A percentile compares a stretch with the other conserved stretches of the same genome.
Evolutionary conservation across 2,329 filamentous ascomycete genomes (phyloP).

Genomic region (Parastagonospora avenae): DNA sequence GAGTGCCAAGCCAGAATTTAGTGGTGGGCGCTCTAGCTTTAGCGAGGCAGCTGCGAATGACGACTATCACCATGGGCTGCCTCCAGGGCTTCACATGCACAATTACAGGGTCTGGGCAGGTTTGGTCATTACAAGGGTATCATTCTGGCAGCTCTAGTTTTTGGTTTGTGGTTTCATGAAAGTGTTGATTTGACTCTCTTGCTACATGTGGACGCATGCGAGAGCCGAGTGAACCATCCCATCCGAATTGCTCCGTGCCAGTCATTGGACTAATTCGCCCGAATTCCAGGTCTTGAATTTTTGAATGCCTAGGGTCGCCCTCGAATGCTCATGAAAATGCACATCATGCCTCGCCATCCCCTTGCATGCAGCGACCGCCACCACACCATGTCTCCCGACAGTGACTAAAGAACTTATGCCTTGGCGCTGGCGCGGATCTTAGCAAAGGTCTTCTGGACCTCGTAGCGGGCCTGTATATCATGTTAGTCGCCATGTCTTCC

Average conservation of each 20-base stretch:
- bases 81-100: constrained; percentile 2
- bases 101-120: background rate
- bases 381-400: constrained; percentile 35
- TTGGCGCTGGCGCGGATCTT: constrained; percentile 66
- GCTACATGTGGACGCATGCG: constrained; percentile 47
- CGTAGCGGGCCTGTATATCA: constrained; percentile 73
- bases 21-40: constrained; percentile 36
- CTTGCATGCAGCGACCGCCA: constrained; percentile 37
- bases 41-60: constrained; percentile 21
- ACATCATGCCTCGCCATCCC: constrained; percentile 43
- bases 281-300: constrained; percentile 46
- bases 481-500: constrained; percentile 22
- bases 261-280: constrained; percentile 45
- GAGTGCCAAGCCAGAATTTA: constrained; percentile 24
- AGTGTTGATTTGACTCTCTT: constrained; percentile 46
- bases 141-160: constrained; percentile 40
- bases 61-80: constrained; percentile 3
- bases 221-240: constrained; percentile 48
- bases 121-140: constrained; percentile 31
- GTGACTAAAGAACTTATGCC: constrained; percentile 43
- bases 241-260: constrained; percentile 49
- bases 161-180: constrained; percentile 45
- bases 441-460: constrained; percentile 94
- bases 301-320: constrained; percentile 46
- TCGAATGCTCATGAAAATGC: constrained; percentile 47